A percentile compares a stretch with the other conserved stretches of the same genome.
phyloP scores from a whole-genome alignment of 306 rosid genomes.

The Rosa lucieae region DNA sequence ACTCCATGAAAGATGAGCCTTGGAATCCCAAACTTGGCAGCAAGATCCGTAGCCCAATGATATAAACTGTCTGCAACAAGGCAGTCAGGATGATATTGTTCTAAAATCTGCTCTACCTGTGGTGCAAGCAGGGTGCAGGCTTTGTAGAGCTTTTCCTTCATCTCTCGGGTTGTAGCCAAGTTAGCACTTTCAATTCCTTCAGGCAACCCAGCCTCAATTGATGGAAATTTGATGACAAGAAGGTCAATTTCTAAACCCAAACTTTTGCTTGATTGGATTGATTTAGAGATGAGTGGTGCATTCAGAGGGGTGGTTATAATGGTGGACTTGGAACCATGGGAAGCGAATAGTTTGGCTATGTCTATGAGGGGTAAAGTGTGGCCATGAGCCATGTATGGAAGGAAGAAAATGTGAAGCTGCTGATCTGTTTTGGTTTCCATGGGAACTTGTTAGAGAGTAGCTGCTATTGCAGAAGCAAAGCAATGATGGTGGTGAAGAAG shows the following conservation, averaged over 20 bases:
- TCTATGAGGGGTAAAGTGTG: conserved; percentile 30
- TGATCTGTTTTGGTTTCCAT: background rate
- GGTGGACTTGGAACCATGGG: conserved; percentile 19
- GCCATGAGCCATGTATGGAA: conserved; percentile 26
- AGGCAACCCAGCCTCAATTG: conserved; percentile 25
- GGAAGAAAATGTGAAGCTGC: conserved; percentile 25
- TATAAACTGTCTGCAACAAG: conserved; percentile 23
- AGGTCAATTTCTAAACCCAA: background rate
- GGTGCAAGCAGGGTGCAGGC: conserved; percentile 5
- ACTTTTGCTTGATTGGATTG: background rate
- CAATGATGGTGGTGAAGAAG: background rate
- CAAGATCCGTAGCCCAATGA: conserved; percentile 24
- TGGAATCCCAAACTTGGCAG: conserved; percentile 24
- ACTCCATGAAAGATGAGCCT: conserved; percentile 31
- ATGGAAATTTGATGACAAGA: background rate
- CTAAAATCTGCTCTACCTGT: conserved; percentile 1
- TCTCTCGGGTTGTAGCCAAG: background rate
- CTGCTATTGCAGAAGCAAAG: background rate
- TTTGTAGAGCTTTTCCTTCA: background rate
- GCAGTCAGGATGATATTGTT: conserved; percentile 6
- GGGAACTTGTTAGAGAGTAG: background rate
- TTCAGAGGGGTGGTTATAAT: conserved; percentile 18
- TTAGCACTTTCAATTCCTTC: conserved; percentile 34
- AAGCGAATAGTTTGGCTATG: conserved; percentile 22
- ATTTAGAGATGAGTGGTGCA: background rate